phyloP scores from a whole-genome alignment of 805 yeast species.

The Starmerella davenportii region DNA sequence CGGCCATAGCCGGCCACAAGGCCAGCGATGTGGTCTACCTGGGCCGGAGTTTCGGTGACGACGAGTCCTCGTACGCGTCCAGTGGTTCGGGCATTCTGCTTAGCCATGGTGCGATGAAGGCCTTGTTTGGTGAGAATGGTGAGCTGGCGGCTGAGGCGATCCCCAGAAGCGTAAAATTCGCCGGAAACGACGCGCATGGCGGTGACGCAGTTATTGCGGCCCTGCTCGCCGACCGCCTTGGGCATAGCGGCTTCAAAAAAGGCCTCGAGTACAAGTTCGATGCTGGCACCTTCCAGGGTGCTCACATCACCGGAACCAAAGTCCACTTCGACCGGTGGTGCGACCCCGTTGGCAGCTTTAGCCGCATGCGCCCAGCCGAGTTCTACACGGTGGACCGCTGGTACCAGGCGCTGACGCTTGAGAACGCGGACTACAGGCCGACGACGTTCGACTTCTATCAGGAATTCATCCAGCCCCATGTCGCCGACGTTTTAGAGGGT shows the following conservation, averaged over 20 bases:
- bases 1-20: conserved; percentile 14
- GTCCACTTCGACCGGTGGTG: conserved; percentile 19
- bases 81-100: conserved; percentile 25
- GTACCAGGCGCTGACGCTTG: conserved; percentile 18
- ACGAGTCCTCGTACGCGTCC: conserved; percentile 21
- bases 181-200: conserved; percentile 14
- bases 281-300: conserved; percentile 20
- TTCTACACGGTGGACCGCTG: conserved; percentile 14
- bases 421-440: conserved; percentile 5
- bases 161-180: conserved; percentile 10
- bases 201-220: conserved; percentile 20
- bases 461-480: conserved; percentile 20
- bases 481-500: conserved; percentile 12
- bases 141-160: conserved; percentile 14
- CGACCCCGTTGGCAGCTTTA: conserved; percentile 20
- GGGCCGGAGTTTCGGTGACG: conserved; percentile 17
- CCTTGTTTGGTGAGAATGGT: conserved; percentile 15
- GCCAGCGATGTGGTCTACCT: conserved; percentile 20
- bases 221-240: too few species aligned
- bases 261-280: conserved; percentile 2
- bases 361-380: conserved; percentile 20
- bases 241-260: conserved; percentile 8
- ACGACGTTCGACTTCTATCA: conserved; percentile 20
- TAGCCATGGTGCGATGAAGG: conserved; percentile 21
- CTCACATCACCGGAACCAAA: conserved; percentile 14